Conservation (phyloP, 1,284 basidiomycete species). For the Fomitopsis palustris region DNA sequence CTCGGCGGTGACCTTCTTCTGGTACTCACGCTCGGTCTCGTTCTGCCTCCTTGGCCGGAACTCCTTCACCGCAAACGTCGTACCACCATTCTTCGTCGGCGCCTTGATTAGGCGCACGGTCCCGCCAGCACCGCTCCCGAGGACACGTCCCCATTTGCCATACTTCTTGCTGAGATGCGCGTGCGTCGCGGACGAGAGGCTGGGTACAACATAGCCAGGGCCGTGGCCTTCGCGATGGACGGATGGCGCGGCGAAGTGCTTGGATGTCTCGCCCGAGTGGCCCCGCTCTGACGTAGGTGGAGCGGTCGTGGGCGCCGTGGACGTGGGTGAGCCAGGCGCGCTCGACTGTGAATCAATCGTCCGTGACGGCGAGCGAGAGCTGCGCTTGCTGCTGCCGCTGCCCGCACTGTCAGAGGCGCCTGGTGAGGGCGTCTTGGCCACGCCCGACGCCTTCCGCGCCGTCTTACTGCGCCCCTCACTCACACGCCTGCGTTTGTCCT, state of each 20-base stretch:
- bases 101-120: constrained; percentile 96
- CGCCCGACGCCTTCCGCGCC: constrained; percentile 7
- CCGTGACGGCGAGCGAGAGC: constrained; percentile 25
- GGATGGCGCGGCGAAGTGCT: constrained; percentile 10
- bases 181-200: constrained; percentile 78
- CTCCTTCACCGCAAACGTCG: constrained; percentile 96
- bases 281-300: constrained; percentile 7
- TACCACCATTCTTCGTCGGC: constrained; percentile 71
- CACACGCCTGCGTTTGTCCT: not conserved
- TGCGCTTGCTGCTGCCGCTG: constrained; percentile 19
- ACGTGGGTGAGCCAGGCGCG: constrained; percentile 8
- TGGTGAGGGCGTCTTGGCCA: constrained; percentile 26
- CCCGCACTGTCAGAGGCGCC: constrained; percentile 16
- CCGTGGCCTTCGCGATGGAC: constrained; percentile 2
- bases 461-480: not conserved
- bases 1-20: constrained; percentile 98
- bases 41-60: constrained; percentile 87
- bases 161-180: constrained; percentile 97
- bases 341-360: constrained; percentile 23
- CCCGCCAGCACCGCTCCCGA: constrained; percentile 96
- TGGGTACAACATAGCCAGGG: constrained; percentile 23
- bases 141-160: constrained; percentile 96
- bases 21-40: constrained; percentile 94
- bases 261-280: constrained; percentile 12
- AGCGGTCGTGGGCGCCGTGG: constrained; percentile 7